Evolutionary conservation across 257 asterid genomes (phyloP).

Genomic region (Penstemon newberryi): DNA sequence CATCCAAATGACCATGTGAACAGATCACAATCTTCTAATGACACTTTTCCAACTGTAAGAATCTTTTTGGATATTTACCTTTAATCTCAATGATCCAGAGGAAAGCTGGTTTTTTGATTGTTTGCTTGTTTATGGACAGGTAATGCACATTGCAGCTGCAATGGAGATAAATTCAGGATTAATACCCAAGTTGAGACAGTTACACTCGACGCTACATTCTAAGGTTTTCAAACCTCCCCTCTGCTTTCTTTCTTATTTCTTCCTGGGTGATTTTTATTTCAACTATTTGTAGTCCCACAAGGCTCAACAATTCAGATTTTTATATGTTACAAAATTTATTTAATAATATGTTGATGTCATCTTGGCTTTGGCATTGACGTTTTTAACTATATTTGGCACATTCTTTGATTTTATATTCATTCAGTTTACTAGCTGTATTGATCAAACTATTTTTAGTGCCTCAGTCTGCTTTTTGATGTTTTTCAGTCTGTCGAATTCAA

Average conservation of each 20-base stretch:
- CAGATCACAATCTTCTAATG: conserved; percentile 96
- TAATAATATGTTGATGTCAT: not conserved
- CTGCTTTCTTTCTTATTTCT: not conserved
- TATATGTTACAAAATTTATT: not conserved
- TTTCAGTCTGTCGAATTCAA: conserved; percentile 74
- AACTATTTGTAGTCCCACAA: not conserved
- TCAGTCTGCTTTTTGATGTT: conserved; percentile 18
- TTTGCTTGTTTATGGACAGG: conserved; percentile 47
- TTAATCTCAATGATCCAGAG: conserved; percentile 7
- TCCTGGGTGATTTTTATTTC: not conserved
- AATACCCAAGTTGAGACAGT: conserved; percentile 80
- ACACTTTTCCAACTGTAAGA: conserved; percentile 97
- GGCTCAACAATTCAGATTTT: not conserved
- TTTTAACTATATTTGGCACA: not conserved
- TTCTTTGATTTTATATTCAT: conserved; percentile 10
- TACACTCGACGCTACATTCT: conserved; percentile 71
- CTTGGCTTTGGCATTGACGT: conserved; percentile 2
- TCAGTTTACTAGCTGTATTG: conserved; percentile 8
- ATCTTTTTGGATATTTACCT: conserved; percentile 20
- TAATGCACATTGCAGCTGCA: conserved; percentile 99
- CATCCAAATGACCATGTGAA: conserved; percentile 99
- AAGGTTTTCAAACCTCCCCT: conserved; percentile 52
- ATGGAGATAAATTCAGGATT: conserved; percentile 79
- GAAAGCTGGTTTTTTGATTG: conserved; percentile 14
- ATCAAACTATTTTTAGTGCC: conserved; percentile 12